Conservation (phyloP, 495 filamentous ascomycete genomes). For the Xylaria flabelliformis region DNA sequence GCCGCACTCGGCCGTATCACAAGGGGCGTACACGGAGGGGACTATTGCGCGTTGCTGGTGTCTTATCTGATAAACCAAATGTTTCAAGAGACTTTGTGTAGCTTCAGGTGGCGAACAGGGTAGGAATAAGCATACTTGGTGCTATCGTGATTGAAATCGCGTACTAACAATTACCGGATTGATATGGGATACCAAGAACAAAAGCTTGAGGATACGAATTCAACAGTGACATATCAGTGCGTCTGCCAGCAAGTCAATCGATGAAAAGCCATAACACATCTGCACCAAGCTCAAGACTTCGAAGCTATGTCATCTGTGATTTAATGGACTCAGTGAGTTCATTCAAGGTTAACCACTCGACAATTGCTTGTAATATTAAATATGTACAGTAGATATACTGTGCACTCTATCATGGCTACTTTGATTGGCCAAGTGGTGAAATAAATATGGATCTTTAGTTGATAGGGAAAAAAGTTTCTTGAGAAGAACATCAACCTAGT, state of each 20-base stretch:
- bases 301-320: not conserved
- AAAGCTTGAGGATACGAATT: not conserved
- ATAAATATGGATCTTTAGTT: not conserved
- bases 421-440: not conserved
- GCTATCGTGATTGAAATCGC: not conserved
- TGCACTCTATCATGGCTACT: not conserved
- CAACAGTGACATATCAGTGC: not conserved
- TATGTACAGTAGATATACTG: not conserved
- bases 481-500: not conserved
- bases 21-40: conserved; percentile 6
- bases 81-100: not conserved
- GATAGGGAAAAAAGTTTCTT: conserved; percentile 17
- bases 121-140: not conserved
- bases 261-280: not conserved
- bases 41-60: conserved; percentile 6
- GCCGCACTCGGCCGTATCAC: conserved; percentile 27
- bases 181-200: not conserved
- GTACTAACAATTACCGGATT: not conserved
- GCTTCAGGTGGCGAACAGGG: not conserved
- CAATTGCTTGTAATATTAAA: not conserved
- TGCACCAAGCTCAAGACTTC: not conserved
- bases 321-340: not conserved
- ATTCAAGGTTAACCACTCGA: not conserved
- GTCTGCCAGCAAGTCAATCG: not conserved
- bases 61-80: not conserved